These are phyloP conservation scores for Scheffersomyces titani DNA, from an alignment of 1,139 yeast species.

Conservation along the genomic window DNA sequence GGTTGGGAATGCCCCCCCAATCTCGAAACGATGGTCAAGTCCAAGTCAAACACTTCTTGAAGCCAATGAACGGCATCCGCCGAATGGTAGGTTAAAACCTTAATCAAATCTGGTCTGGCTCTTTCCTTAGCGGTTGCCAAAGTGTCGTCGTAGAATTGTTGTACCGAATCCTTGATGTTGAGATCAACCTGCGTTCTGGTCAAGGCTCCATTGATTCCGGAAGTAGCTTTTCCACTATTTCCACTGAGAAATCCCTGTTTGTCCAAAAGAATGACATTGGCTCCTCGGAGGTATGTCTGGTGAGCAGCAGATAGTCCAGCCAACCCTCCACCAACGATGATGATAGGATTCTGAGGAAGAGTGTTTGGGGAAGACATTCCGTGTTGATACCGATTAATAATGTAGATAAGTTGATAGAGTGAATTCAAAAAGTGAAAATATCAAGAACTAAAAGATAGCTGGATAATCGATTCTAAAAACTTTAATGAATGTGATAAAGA, in stretches of 20 bases:
- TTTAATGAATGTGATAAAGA: not conserved
- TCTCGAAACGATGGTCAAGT: conserved; percentile 65
- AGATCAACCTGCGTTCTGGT: conserved; percentile 60
- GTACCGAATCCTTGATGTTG: conserved; percentile 55
- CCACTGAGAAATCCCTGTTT: conserved; percentile 71
- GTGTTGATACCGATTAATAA: not conserved
- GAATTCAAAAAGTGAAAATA: not conserved
- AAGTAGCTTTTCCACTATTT: conserved; percentile 77
- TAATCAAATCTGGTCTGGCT: conserved; percentile 56
- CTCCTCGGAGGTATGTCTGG: conserved; percentile 57
- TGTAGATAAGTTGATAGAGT: not conserved
- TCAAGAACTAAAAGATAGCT: not conserved
- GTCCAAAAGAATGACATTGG: conserved; percentile 61
- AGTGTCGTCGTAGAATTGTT: conserved; percentile 66
- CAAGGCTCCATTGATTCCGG: conserved; percentile 78
- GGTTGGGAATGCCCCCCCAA: conserved; percentile 76
- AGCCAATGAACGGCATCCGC: conserved; percentile 73
- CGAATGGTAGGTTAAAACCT: conserved; percentile 53
- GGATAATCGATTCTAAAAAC: not conserved
- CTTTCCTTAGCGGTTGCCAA: conserved; percentile 62
- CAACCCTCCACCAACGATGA: conserved; percentile 78
- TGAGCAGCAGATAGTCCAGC: conserved; percentile 82
- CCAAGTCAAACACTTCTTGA: conserved; percentile 59
- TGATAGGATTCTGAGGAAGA: conserved; percentile 44
- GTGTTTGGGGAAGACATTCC: not conserved